Conservation (phyloP, 1,284 basidiomycete species). For the Malassezia obtusa region DNA sequence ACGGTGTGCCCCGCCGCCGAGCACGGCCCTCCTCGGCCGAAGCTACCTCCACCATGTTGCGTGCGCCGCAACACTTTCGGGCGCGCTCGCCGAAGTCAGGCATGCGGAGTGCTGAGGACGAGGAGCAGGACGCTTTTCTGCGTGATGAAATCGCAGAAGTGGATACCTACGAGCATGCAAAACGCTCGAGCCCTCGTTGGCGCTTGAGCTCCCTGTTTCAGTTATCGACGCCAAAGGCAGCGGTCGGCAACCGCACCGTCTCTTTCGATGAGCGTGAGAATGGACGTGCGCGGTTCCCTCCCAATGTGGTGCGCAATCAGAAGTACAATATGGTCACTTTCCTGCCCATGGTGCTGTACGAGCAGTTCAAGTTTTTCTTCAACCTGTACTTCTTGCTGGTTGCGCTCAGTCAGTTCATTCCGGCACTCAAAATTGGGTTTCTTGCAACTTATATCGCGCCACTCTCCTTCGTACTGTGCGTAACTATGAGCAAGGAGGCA, state of each 20-base stretch:
- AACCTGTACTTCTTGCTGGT: conserved; percentile 97
- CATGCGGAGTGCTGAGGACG: conserved; percentile 1
- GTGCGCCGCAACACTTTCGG: conserved; percentile 1
- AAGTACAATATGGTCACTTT: conserved; percentile 94
- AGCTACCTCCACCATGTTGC: conserved; percentile 2
- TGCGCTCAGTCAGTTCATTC: conserved; percentile 88
- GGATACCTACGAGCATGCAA: conserved; percentile 10
- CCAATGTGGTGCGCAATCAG: conserved; percentile 90
- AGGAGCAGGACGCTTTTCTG: conserved; percentile 14
- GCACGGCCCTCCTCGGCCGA: conserved; percentile 1
- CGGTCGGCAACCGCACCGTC: conserved; percentile 1
- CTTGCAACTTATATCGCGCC: conserved; percentile 94
- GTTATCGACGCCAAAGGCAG: background rate
- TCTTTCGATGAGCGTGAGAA: conserved; percentile 14
- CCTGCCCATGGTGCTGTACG: conserved; percentile 90
- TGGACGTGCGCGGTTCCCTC: conserved; percentile 48
- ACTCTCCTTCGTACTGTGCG: conserved; percentile 80
- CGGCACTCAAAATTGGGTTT: conserved; percentile 94
- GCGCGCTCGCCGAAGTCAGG: conserved; percentile 3
- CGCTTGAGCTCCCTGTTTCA: conserved; percentile 1
- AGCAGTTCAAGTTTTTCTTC: conserved; percentile 99
- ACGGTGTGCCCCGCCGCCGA: background rate
- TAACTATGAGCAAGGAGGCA: conserved; percentile 98
- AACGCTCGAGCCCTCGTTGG: conserved; percentile 1
- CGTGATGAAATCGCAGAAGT: background rate